Evolutionary conservation across 176 grass and related monocot species (phyloP), one percentile per base, ranked within the genome.

Genomic region (Otatea glauca): DNA sequence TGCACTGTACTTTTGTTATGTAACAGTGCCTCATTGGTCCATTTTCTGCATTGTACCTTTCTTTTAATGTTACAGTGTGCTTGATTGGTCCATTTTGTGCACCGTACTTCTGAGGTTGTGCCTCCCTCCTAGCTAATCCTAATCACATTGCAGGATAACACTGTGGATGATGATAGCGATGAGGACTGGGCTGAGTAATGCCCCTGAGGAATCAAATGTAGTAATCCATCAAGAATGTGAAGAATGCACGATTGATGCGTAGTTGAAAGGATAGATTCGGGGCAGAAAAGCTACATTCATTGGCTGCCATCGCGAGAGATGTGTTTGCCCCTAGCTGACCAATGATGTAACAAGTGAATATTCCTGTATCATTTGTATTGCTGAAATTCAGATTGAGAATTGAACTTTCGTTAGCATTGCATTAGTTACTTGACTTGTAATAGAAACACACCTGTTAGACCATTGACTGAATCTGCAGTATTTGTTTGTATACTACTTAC

Each of bases 131-230:
- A 44, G 1, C 6, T 78, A 66, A 20, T 75, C 15, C 3, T 27
- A 67, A 85, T 49, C 49, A 11, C 20, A 47, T 49, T 42, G 61
- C 77, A 86, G 77, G 78, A 86, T 47, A 44, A 81, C 20, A 60
- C 0, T 20, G 27, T 24, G 45, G 72, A 91, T 65, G 88, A 91
- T 48, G 85, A 88, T 65, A 91, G 92, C 23, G 89, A 94, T 2
- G 92, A 91, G 68, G 92, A 94, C 56, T 94, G 86, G 89, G 67
- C 55, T 5, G 92, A 74, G 66, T 93, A 64, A 86, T 43, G 11
- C 48, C 3, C 43, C 16, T 51, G 65, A 37, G 48, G 45, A n/a
- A 49, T 25, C 12, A 5, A 4, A 54, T 75, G 29, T 45, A 2
- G 9, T 17, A 55, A 9, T 48, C 21, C 53, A 39, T 42, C 9